These are phyloP conservation scores for Xanthoceras sorbifolium DNA, from an alignment of 345 rosid species.

Conservation along the genomic window DNA sequence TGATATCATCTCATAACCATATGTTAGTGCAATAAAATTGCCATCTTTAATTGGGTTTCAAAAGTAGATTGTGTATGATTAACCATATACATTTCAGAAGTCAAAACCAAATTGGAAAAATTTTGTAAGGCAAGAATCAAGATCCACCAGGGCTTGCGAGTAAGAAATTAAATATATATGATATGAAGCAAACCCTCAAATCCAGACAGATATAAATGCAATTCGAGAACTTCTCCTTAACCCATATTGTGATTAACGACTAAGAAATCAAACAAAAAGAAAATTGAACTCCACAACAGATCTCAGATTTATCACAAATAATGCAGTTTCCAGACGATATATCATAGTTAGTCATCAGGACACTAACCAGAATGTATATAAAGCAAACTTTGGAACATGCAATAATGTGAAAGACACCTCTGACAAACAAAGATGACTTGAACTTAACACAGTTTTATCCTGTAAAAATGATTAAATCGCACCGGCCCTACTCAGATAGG, in stretches of 20 bases:
- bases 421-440: constrained; percentile 12
- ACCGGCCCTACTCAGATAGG: constrained; percentile 55
- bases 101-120: background rate
- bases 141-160: no score
- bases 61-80: no score
- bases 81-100: no score
- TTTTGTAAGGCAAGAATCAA: background rate
- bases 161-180: no score
- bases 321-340: background rate
- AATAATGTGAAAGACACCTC: constrained; percentile 5
- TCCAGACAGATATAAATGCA: no score
- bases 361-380: background rate
- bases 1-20: no score
- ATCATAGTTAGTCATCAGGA: background rate
- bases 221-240: no score
- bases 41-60: no score
- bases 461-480: constrained; percentile 2
- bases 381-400: constrained; percentile 16
- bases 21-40: no score
- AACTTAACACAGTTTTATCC: background rate
- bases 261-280: no score
- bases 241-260: no score
- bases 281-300: background rate
- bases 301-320: background rate
- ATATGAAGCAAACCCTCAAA: no score